Evolutionary conservation across 495 filamentous ascomycete genomes (phyloP), one percentile per base, ranked within the genome.

Genomic region (Cudoniella acicularis): DNA sequence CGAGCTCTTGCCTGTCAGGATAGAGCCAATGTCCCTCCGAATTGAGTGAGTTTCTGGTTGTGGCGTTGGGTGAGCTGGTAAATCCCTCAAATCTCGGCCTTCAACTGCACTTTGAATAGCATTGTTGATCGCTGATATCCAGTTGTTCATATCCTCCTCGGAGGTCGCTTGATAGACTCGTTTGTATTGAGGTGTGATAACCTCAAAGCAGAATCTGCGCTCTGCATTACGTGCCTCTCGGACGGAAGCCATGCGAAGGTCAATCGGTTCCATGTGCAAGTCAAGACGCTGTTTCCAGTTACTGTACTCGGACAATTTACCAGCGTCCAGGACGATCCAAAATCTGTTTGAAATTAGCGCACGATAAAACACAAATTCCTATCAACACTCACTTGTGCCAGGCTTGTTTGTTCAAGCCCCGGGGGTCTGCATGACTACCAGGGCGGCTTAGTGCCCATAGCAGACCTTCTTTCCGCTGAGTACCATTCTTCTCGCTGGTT

Each of bases 201-300:
- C 89, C 74, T 99, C 94, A 67, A 98, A 99, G 71, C 93, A 97
- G 74, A 99, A 99, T 16, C 95, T 85, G 43, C 94, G 84, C 64
- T 99, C 95, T 3, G 91, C 88, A 73, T 93, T 93, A 51, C 95
- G 85, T 50, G 94, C 92, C 72, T 98, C 93, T 27, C 94, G 86
- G 10, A 99, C 95, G 3, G 95, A 98, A 18, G 95, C 94, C 82
- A 98, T 91, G 24, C 92, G 88, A 42, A 99, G 78, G 71, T 99
- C 95, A 60, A 99, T 99, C 2, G 94, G 94, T 8, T 99, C 94
- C 85, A 96, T 98, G 69, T 99, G 94, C 30, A 97, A 78, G 70
- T 97, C 95, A 48, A 98, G 81, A 71, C 87, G 90, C 69, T 98
- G 90, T 73, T 99, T 99, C 94, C 94, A 99, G 72, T 99, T 98